Conservation (phyloP, 495 filamentous ascomycete genomes). For the Aspergillus wentii region DNA sequence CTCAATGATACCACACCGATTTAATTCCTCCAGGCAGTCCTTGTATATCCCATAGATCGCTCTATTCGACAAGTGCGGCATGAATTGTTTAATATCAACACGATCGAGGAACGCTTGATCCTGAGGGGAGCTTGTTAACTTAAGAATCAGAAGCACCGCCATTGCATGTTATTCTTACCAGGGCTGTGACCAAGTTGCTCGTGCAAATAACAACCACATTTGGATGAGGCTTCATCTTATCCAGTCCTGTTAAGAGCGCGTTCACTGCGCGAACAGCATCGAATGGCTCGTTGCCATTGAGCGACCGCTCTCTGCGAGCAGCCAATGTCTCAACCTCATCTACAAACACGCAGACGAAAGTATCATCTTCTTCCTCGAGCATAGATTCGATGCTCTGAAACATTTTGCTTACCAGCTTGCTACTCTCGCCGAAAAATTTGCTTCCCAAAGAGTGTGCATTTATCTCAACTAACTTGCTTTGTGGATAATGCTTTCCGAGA, state of each 20-base stretch:
- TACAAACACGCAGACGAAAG: slow-evolving; percentile 47
- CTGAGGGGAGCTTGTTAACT: slow-evolving; percentile 7
- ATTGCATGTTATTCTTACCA: slow-evolving; percentile 18
- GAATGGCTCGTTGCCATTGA: slow-evolving; percentile 39
- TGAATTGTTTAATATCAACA: slow-evolving; percentile 45
- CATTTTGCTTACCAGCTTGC: slow-evolving; percentile 44
- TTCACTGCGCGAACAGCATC: slow-evolving; percentile 42
- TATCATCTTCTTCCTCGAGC: slow-evolving; percentile 35
- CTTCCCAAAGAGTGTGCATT: slow-evolving; percentile 48
- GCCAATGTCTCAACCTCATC: slow-evolving; percentile 55
- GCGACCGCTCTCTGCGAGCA: slow-evolving; percentile 36
- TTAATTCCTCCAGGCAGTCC: slow-evolving; percentile 44
- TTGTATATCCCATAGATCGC: slow-evolving; percentile 49
- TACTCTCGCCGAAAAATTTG: slow-evolving; percentile 51
- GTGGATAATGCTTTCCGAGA: slow-evolving; percentile 35
- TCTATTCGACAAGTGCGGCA: slow-evolving; percentile 30
- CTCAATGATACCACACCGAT: slow-evolving; percentile 33
- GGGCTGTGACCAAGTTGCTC: slow-evolving; percentile 40
- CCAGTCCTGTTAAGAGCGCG: slow-evolving; percentile 29
- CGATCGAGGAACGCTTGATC: slow-evolving; percentile 54
- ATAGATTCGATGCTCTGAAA: slow-evolving; percentile 44
- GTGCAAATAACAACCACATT: slow-evolving; percentile 51
- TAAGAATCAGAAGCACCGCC: background rate
- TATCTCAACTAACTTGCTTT: slow-evolving; percentile 45
- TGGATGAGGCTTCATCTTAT: slow-evolving; percentile 27